These are phyloP conservation scores for Trichocladium antarcticum DNA, from an alignment of 495 filamentous ascomycete species.

Conservation along the genomic window DNA sequence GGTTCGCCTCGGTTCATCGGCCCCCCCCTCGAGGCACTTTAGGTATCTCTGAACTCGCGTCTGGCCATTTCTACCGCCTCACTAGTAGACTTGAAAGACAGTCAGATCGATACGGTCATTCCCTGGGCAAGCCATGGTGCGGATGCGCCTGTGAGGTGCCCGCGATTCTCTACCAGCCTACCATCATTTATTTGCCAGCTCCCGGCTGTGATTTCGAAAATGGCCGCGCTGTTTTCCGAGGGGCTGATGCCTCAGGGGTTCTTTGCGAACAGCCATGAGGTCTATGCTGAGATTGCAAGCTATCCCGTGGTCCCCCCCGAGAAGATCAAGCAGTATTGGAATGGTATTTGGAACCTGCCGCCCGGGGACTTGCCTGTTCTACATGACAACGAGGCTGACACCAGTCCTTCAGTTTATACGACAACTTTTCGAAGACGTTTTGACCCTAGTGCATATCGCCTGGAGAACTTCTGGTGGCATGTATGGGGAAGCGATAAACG, in stretches of 20 bases:
- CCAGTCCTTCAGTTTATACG: conserved; percentile 35
- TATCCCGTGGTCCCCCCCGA: conserved; percentile 37
- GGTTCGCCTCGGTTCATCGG: background rate
- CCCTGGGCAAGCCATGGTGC: background rate
- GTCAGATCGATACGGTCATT: too few species aligned
- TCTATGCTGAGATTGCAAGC: conserved; percentile 39
- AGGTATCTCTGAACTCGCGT: background rate
- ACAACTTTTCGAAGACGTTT: conserved; percentile 39
- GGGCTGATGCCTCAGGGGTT: conserved; percentile 31
- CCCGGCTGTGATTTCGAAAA: background rate
- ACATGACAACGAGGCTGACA: conserved; percentile 6
- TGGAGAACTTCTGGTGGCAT: conserved; percentile 49
- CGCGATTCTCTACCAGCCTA: background rate
- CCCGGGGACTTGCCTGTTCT: background rate
- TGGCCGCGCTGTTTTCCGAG: conserved; percentile 12
- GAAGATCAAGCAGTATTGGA: conserved; percentile 40
- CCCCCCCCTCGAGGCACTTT: background rate
- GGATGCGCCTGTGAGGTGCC: background rate
- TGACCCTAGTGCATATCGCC: conserved; percentile 42
- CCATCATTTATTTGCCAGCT: background rate
- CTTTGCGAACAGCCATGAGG: conserved; percentile 34
- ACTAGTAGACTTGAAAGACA: too few species aligned
- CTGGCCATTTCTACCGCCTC: too few species aligned
- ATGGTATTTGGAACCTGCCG: conserved; percentile 29
- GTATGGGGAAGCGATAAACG: conserved; percentile 43